A percentile compares a stretch with the other conserved stretches of the same genome.
These are phyloP conservation scores for Rutidosis leptorrhynchoides DNA, from an alignment of 129 eudicot genomes.

Conservation along the genomic window DNA sequence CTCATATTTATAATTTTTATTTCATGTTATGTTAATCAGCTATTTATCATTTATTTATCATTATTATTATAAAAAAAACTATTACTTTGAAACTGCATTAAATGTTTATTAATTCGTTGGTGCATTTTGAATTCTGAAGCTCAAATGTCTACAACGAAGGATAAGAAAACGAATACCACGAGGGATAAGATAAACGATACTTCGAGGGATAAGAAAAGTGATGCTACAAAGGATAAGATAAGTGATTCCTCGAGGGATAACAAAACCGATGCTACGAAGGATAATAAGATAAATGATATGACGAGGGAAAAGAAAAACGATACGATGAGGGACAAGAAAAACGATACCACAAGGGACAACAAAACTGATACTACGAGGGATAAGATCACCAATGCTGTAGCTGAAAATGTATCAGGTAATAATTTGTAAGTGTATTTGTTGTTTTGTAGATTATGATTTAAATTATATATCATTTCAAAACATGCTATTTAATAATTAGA, in stretches of 20 bases:
- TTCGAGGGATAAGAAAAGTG: background rate
- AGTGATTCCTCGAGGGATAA: background rate
- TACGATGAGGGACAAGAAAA: no score
- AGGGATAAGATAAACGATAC: no score
- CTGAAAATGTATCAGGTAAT: slow-evolving; percentile 30
- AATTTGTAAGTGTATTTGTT: slow-evolving; percentile 9
- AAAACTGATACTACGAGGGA: background rate
- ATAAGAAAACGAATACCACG: background rate
- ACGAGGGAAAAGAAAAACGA: no score
- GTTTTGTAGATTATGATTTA: background rate
- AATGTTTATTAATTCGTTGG: background rate
- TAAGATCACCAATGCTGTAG: background rate
- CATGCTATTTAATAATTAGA: background rate
- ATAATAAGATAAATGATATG: background rate
- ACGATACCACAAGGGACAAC: no score
- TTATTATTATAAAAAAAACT: no score
- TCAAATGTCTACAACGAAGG: slow-evolving; percentile 9
- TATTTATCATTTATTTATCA: no score
- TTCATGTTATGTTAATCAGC: background rate
- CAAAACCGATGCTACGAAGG: no score
- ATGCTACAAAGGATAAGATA: background rate
- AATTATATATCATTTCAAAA: background rate
- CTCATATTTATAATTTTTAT: background rate
- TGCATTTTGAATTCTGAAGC: slow-evolving; percentile 9
- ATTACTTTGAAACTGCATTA: background rate